Conservation (phyloP, 2,329 filamentous ascomycete species). For the Colletotrichum sp. region DNA sequence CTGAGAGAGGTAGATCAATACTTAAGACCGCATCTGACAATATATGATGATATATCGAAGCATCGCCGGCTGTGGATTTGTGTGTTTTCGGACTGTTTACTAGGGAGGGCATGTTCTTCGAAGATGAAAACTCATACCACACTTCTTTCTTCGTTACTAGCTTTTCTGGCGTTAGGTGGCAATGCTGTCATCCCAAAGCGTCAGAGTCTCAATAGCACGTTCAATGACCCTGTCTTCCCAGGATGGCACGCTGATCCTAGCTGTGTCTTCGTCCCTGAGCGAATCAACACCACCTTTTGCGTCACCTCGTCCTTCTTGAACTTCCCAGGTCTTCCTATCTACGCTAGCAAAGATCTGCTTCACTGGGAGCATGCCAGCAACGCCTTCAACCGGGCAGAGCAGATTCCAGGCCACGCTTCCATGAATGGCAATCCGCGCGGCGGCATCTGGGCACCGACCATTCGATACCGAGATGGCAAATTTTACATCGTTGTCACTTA, state of each 20-base stretch:
- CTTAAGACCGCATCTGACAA: no score
- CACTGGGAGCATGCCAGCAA: slow-evolving; percentile 24
- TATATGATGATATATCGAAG: no score
- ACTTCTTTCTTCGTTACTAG: background rate
- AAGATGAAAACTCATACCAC: background rate
- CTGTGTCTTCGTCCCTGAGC: slow-evolving; percentile 41
- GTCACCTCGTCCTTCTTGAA: slow-evolving; percentile 56
- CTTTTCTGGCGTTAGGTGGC: fast-evolving
- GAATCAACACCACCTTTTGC: slow-evolving; percentile 52
- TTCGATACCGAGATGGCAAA: background rate
- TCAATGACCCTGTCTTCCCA: slow-evolving; percentile 49
- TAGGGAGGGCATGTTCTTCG: background rate
- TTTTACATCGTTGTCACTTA: background rate
- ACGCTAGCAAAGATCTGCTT: slow-evolving; percentile 33
- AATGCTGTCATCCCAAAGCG: background rate
- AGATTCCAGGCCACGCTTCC: slow-evolving; percentile 39
- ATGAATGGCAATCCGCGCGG: slow-evolving; percentile 32
- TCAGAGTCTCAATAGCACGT: slow-evolving; percentile 23
- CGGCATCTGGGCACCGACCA: slow-evolving; percentile 52
- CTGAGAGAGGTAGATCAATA: no score
- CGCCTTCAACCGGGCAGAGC: slow-evolving; percentile 42
- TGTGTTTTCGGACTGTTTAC: background rate
- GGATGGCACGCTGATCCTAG: slow-evolving; percentile 55
- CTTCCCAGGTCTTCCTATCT: slow-evolving; percentile 57
- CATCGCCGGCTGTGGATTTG: no score